Percentiles rank a stretch among this genome's conserved stretches.
phyloP scores from a whole-genome alignment of 495 filamentous ascomycete species.

The Xylaria sp. region DNA sequence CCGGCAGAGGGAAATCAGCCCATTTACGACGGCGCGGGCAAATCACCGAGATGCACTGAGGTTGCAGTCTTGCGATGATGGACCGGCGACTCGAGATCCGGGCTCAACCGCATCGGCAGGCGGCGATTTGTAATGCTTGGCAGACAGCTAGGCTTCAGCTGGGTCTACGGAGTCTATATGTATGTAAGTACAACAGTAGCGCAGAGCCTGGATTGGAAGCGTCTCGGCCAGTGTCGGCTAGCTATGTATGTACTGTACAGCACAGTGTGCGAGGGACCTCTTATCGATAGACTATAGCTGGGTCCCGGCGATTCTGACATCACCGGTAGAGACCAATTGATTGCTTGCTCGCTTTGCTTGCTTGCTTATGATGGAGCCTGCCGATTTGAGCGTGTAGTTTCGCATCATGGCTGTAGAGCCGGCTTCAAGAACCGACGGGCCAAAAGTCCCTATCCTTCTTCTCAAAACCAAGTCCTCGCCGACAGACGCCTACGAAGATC shows the following conservation, averaged over 20 bases:
- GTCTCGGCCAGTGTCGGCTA: neutral
- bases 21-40: constrained; percentile 34
- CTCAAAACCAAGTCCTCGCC: constrained; percentile 87
- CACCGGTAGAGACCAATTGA: constrained; percentile 1
- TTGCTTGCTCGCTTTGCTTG: neutral
- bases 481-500: constrained; percentile 78
- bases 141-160: constrained; percentile 27
- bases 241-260: too few species aligned
- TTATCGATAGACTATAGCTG: constrained; percentile 46
- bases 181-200: neutral
- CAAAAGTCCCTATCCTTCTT: constrained; percentile 69
- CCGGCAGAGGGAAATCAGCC: constrained; percentile 29
- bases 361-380: neutral
- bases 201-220: neutral
- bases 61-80: constrained; percentile 12
- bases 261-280: neutral
- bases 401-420: constrained; percentile 13
- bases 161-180: neutral
- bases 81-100: constrained; percentile 28
- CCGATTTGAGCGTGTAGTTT: too few species aligned
- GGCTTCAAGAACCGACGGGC: constrained; percentile 25
- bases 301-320: constrained; percentile 14
- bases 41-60: constrained; percentile 26
- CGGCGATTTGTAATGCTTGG: constrained; percentile 37
- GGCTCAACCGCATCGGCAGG: constrained; percentile 37